A percentile compares a stretch with the other conserved stretches of the same genome.
Conservation (phyloP, 208 protist species). For the Crithidia sp. region DNA sequence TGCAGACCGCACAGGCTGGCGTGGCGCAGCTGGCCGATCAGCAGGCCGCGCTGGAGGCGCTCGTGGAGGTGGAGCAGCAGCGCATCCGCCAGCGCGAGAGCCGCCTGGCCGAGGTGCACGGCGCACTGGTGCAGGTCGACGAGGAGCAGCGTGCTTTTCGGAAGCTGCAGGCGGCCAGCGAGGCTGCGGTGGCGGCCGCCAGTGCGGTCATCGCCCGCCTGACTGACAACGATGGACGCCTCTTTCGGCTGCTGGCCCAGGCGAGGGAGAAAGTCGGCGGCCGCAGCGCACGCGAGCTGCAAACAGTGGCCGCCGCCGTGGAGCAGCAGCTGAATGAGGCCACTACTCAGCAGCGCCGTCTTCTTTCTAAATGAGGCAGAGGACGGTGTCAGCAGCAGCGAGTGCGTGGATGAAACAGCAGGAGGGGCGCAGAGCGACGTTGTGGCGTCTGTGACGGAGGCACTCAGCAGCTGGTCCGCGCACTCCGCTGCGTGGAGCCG, state of each 20-base stretch:
- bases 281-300: conserved; percentile 55
- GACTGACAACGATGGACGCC: conserved; percentile 32
- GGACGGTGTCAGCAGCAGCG: too few species aligned
- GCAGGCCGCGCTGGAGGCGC: conserved; percentile 58
- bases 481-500: too few species aligned
- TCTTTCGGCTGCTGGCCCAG: conserved; percentile 50
- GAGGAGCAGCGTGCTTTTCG: conserved; percentile 51
- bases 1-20: conserved; percentile 36
- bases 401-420: too few species aligned
- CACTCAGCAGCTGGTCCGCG: too few species aligned
- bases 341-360: conserved; percentile 17
- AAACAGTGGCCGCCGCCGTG: conserved; percentile 37
- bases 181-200: conserved; percentile 34
- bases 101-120: conserved; percentile 54
- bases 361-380: not conserved
- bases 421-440: too few species aligned
- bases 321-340: conserved; percentile 29
- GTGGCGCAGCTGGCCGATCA: conserved; percentile 48
- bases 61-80: conserved; percentile 61
- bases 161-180: conserved; percentile 42
- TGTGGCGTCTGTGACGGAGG: too few species aligned
- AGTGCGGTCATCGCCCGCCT: conserved; percentile 40
- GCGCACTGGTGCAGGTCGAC: conserved; percentile 52
- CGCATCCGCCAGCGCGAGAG: conserved; percentile 49
- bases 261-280: conserved; percentile 36